Evolutionary conservation across 208 protist genomes (phyloP).

Genomic region (Strigomonas culicis): DNA sequence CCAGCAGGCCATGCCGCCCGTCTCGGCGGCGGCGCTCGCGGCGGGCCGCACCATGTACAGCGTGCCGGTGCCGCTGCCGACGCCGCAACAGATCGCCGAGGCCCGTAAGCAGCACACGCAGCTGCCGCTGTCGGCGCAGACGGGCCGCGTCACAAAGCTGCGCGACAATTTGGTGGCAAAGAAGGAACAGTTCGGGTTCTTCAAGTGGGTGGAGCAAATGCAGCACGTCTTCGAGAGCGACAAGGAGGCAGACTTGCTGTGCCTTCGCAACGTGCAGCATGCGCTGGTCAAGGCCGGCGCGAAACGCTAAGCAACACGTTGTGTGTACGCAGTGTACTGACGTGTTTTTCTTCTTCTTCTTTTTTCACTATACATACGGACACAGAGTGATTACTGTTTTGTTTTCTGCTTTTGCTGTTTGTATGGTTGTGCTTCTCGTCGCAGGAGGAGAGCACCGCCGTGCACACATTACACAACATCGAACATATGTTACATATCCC

Average conservation of each 20-base stretch:
- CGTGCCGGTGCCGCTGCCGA: conserved; percentile 53
- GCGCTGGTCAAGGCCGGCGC: neutral
- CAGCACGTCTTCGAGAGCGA: conserved; percentile 22
- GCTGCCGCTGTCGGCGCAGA: conserved; percentile 26
- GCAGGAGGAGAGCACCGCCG: too few species aligned
- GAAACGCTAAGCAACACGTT: too few species aligned
- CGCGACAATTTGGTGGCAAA: conserved; percentile 26
- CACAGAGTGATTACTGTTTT: too few species aligned
- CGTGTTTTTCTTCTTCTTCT: neutral
- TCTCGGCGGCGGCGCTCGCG: conserved; percentile 26
- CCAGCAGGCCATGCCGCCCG: conserved; percentile 70
- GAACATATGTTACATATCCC: too few species aligned
- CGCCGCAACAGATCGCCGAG: conserved; percentile 32
- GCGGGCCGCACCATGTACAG: conserved; percentile 40
- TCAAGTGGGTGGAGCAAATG: conserved; percentile 24
- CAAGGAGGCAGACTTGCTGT: conserved; percentile 20
- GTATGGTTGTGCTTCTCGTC: neutral
- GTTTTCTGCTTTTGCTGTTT: neutral
- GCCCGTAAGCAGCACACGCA: conserved; percentile 37
- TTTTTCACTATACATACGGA: too few species aligned
- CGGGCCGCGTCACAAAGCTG: conserved; percentile 28
- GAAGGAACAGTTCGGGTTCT: conserved; percentile 40
- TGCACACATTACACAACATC: too few species aligned
- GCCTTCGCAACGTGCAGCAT: conserved; percentile 6
- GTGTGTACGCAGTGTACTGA: too few species aligned